phyloP scores from a whole-genome alignment of 305 asterid species.

The Rubia tinctorum region DNA sequence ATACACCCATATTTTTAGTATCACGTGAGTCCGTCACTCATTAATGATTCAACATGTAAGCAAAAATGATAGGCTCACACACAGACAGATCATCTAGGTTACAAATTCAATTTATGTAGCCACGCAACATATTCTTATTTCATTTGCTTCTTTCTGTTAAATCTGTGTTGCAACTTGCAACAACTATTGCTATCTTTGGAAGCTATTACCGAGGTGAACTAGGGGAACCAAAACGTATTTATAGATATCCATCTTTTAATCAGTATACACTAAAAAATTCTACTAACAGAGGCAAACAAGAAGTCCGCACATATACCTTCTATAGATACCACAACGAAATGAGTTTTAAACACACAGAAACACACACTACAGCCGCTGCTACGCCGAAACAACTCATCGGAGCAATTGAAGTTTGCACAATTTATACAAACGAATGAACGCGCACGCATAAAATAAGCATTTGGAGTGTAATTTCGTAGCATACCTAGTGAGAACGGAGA shows the following conservation, averaged over 20 bases:
- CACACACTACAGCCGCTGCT: background rate
- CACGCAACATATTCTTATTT: background rate
- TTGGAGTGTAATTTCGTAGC: background rate
- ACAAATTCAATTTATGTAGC: background rate
- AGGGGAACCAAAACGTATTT: background rate
- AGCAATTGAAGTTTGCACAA: background rate
- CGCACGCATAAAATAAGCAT: background rate
- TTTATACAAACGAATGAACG: background rate
- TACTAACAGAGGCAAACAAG: background rate
- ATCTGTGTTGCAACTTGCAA: background rate
- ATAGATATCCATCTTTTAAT: background rate
- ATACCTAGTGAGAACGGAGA: constrained; percentile 74
- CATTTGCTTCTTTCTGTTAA: background rate
- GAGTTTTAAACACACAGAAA: background rate
- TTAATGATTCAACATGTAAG: background rate
- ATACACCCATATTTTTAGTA: background rate
- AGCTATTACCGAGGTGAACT: background rate
- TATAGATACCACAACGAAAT: background rate
- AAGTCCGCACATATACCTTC: background rate
- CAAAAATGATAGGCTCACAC: background rate
- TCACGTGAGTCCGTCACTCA: background rate
- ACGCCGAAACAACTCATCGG: background rate
- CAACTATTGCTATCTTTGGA: background rate
- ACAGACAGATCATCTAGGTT: background rate
- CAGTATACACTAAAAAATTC: background rate